A percentile compares a stretch with the other conserved stretches of the same genome.
Conservation (phyloP, 192 early-diverging fungal genomes). For the Helicostylum pulchrum region DNA sequence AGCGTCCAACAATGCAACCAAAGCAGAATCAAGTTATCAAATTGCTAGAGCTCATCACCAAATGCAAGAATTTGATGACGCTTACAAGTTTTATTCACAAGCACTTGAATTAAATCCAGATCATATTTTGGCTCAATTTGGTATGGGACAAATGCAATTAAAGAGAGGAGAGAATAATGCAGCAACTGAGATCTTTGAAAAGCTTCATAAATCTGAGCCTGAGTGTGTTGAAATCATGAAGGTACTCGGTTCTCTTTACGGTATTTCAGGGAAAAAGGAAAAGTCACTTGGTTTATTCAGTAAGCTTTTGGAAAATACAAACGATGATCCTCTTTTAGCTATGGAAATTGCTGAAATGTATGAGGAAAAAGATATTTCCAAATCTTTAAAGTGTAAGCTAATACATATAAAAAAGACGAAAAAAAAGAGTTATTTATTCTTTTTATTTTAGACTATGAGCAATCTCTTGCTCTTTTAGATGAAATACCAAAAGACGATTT, state of each 20-base stretch:
- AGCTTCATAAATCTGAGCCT: constrained; percentile 56
- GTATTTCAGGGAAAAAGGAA: constrained; percentile 57
- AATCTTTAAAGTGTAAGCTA: constrained; percentile 27
- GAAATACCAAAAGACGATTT: constrained; percentile 15
- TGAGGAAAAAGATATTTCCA: constrained; percentile 44
- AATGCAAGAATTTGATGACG: constrained; percentile 63
- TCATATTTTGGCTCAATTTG: constrained; percentile 69
- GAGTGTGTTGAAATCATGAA: constrained; percentile 63
- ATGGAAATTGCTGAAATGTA: constrained; percentile 65
- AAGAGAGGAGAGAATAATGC: constrained; percentile 43
- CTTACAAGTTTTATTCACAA: constrained; percentile 65
- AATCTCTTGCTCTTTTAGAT: constrained; percentile 24
- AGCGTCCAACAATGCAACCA: constrained; percentile 50
- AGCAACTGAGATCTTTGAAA: constrained; percentile 53
- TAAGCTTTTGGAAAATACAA: constrained; percentile 53
- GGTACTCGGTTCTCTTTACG: constrained; percentile 60
- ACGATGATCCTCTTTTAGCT: constrained; percentile 53
- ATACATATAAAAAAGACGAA: background rate
- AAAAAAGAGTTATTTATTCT: background rate
- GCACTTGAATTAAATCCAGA: constrained; percentile 62
- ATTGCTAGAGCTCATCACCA: constrained; percentile 54
- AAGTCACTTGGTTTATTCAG: constrained; percentile 67
- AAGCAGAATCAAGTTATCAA: constrained; percentile 62
- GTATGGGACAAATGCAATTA: constrained; percentile 73
- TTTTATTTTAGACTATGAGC: constrained; percentile 25